Evolutionary conservation across 495 filamentous ascomycete genomes (phyloP).

Genomic region (Neurospora sp.): DNA sequence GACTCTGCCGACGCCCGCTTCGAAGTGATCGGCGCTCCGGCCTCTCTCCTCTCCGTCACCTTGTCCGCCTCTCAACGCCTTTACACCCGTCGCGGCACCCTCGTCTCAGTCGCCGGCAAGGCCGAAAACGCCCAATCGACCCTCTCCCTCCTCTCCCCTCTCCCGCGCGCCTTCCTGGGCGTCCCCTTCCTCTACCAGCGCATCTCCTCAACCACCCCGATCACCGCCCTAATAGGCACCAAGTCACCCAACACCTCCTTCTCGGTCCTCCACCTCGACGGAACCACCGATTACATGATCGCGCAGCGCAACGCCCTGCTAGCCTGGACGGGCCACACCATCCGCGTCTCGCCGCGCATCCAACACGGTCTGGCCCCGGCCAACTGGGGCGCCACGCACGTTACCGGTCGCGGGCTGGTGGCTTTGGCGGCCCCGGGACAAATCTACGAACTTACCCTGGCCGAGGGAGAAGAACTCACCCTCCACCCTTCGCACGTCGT

Average conservation of each 20-base stretch:
- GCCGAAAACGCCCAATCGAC: slow-evolving; percentile 84
- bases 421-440: slow-evolving; percentile 79
- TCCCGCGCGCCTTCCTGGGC: slow-evolving; percentile 63
- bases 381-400: slow-evolving; percentile 81
- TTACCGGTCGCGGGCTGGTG: slow-evolving; percentile 79
- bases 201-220: slow-evolving; percentile 73
- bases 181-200: slow-evolving; percentile 92
- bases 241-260: slow-evolving; percentile 79
- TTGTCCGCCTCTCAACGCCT: slow-evolving; percentile 88
- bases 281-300: slow-evolving; percentile 93
- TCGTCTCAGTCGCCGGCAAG: slow-evolving; percentile 84
- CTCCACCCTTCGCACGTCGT: slow-evolving; percentile 81
- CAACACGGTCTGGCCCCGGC: slow-evolving; percentile 67
- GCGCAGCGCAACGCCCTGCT: slow-evolving; percentile 74
- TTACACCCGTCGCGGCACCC: slow-evolving; percentile 80
- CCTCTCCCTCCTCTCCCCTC: slow-evolving; percentile 75
- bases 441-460: slow-evolving; percentile 70
- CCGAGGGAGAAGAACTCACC: slow-evolving; percentile 74
- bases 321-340: slow-evolving; percentile 90
- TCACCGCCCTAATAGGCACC: slow-evolving; percentile 77
- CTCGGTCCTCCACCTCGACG: slow-evolving; percentile 77
- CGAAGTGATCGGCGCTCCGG: slow-evolving; percentile 80
- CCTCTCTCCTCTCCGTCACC: slow-evolving; percentile 84
- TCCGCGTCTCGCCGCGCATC: slow-evolving; percentile 62
- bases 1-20: slow-evolving; percentile 70